Evolutionary conservation across 2,329 filamentous ascomycete species (phyloP).

Genomic region (Xylaria sp.): DNA sequence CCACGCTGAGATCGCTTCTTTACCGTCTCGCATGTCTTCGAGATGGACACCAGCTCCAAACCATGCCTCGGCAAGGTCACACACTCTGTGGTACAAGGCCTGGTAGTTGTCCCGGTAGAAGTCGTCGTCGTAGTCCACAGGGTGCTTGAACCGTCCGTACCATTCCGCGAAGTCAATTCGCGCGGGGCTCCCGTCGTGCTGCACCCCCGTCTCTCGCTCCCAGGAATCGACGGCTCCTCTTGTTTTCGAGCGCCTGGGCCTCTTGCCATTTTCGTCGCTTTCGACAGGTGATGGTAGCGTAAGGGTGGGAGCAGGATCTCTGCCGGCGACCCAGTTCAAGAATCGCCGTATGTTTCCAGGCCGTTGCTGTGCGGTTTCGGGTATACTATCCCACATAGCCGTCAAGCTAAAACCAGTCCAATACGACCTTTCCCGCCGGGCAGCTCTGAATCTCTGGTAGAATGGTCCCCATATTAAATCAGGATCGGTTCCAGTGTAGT

Average conservation of each 20-base stretch:
- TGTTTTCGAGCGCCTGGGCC: background rate
- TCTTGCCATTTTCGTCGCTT: background rate
- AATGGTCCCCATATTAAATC: slow-evolving; percentile 40
- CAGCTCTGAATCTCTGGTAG: slow-evolving; percentile 31
- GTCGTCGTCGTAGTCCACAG: slow-evolving; percentile 41
- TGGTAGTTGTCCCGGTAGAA: slow-evolving; percentile 45
- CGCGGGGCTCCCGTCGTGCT: slow-evolving; percentile 37
- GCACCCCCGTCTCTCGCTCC: slow-evolving; percentile 10
- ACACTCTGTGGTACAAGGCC: slow-evolving; percentile 45
- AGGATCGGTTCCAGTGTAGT: slow-evolving; percentile 22
- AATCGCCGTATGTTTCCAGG: slow-evolving; percentile 16
- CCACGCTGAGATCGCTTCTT: slow-evolving; percentile 39
- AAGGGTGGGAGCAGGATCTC: slow-evolving; percentile 26
- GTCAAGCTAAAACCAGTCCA: slow-evolving; percentile 27
- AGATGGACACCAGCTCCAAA: slow-evolving; percentile 45
- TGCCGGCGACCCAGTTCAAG: slow-evolving; percentile 7
- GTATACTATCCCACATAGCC: slow-evolving; percentile 33
- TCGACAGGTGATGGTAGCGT: background rate
- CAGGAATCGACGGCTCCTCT: slow-evolving; percentile 7
- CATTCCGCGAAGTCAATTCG: slow-evolving; percentile 42
- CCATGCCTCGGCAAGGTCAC: slow-evolving; percentile 43
- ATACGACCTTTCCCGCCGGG: slow-evolving; percentile 3
- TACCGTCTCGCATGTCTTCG: slow-evolving; percentile 28
- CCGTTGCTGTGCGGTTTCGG: slow-evolving; percentile 27
- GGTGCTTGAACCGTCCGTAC: slow-evolving; percentile 36